Evolutionary conservation across 2,329 filamentous ascomycete species (phyloP).

Genomic region (Xylariaceae sp.): DNA sequence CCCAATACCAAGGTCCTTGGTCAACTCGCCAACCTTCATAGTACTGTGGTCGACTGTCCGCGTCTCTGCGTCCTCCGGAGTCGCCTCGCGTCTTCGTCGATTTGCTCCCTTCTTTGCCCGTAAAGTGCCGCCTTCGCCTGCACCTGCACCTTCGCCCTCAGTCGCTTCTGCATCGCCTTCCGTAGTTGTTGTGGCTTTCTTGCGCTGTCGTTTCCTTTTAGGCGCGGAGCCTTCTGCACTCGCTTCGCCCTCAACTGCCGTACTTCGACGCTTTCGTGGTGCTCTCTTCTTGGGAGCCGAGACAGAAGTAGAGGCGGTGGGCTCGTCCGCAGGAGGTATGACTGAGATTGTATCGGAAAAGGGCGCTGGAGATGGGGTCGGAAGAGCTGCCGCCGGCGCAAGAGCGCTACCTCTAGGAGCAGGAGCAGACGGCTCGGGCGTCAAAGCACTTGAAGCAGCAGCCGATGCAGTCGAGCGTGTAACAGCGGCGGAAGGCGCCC

Average conservation of each 20-base stretch:
- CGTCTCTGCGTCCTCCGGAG: conserved; percentile 56
- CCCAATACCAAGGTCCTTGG: conserved; percentile 61
- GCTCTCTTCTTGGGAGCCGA: conserved; percentile 15
- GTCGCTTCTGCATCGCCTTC: conserved; percentile 13
- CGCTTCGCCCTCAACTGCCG: conserved; percentile 7
- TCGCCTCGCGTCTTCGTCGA: conserved; percentile 38
- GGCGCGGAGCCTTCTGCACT: conserved; percentile 14
- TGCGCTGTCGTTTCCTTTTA: conserved; percentile 25
- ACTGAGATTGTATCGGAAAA: conserved; percentile 11
- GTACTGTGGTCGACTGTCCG: conserved; percentile 57
- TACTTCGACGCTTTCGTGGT: conserved; percentile 20
- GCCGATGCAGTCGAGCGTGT: too few relatives aligned
- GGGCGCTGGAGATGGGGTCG: conserved; percentile 12
- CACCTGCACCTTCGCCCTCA: conserved; percentile 15
- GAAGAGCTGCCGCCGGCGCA: background rate
- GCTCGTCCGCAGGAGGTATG: conserved; percentile 2
- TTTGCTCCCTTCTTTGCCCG: conserved; percentile 15
- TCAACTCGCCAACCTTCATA: conserved; percentile 67
- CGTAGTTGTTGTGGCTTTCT: conserved; percentile 7
- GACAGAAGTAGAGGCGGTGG: background rate
- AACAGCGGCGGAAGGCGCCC: too few relatives aligned
- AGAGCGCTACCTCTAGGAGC: background rate
- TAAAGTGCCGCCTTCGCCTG: conserved; percentile 12
- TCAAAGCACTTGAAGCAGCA: background rate
- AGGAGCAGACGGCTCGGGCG: background rate